Conservation (phyloP, 352 stramenopile species). For the Globisporangium nagaii region DNA sequence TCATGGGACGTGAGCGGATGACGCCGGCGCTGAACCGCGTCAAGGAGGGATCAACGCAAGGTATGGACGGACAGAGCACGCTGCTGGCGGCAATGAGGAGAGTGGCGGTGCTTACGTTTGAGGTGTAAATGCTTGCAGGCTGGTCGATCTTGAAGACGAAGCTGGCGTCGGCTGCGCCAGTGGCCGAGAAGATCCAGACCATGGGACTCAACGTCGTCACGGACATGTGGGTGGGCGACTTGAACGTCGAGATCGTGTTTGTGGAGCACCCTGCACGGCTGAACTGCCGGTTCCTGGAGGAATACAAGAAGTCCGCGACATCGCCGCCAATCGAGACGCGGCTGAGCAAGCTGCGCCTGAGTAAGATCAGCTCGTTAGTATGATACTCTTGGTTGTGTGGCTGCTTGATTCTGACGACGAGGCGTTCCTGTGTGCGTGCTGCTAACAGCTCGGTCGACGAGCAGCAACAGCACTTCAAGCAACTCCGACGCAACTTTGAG, state of each 20-base stretch:
- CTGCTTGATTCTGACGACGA: background rate
- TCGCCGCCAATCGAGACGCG: conserved; percentile 20
- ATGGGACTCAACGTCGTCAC: conserved; percentile 72
- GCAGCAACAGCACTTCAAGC: conserved; percentile 13
- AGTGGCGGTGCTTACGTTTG: background rate
- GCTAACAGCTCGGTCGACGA: conserved; percentile 14
- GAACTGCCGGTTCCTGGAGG: conserved; percentile 50
- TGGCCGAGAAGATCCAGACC: conserved; percentile 69
- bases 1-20: conserved; percentile 35
- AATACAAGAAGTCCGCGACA: conserved; percentile 36
- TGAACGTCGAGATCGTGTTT: conserved; percentile 42
- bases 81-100: no score
- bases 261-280: conserved; percentile 35
- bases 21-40: conserved; percentile 50
- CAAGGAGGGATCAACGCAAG: conserved; percentile 70
- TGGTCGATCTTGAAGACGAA: conserved; percentile 81
- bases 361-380: conserved; percentile 13
- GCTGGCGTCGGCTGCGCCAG: conserved; percentile 55
- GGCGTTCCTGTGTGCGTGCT: background rate
- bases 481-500: conserved; percentile 1
- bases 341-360: conserved; percentile 33
- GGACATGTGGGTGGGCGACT: conserved; percentile 57
- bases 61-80: background rate
- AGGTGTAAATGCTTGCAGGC: conserved; percentile 8
- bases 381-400: background rate